Evolutionary conservation across 768 basidiomycete species (phyloP).

Genomic region (Hebeloma cylindrosporum): DNA sequence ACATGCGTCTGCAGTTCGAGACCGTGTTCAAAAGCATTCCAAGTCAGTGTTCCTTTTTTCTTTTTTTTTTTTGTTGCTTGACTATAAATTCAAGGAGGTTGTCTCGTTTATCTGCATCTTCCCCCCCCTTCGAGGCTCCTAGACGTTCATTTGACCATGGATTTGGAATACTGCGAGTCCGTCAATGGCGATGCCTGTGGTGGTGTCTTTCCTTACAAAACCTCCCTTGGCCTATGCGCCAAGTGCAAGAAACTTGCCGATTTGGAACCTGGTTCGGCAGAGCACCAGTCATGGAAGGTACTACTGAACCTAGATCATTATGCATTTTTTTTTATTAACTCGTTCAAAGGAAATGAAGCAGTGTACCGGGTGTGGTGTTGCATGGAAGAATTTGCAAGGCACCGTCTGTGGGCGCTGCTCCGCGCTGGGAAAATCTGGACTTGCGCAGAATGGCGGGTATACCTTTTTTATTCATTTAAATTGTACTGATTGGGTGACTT

Average conservation of each 20-base stretch:
- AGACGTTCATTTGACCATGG: too few species aligned
- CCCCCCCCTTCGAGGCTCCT: too few species aligned
- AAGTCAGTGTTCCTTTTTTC: too few species aligned
- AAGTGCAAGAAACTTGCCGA: constrained; percentile 6
- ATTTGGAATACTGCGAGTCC: constrained; percentile 1
- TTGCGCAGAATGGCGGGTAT: background rate
- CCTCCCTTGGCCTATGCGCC: constrained; percentile 4
- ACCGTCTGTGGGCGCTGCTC: constrained; percentile 2
- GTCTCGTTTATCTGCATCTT: too few species aligned
- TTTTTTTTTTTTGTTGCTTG: too few species aligned
- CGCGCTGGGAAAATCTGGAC: background rate
- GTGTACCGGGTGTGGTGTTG: constrained; percentile 7
- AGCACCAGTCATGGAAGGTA: constrained; percentile 9
- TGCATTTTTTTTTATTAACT: background rate
- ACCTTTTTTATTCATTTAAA: background rate
- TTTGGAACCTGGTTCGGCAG: background rate
- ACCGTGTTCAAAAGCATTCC: too few species aligned
- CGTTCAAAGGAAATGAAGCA: constrained; percentile 2
- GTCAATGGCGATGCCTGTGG: constrained; percentile 7
- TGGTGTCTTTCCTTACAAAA: constrained; percentile 4
- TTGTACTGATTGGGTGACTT: background rate
- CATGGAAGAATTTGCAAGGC: constrained; percentile 9
- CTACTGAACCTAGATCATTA: too few species aligned
- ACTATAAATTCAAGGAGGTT: too few species aligned
- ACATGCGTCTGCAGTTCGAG: too few species aligned